phyloP scores from a whole-genome alignment of 192 early-diverging fungal genomes.

The Jimgerdemannia flammicorona region DNA sequence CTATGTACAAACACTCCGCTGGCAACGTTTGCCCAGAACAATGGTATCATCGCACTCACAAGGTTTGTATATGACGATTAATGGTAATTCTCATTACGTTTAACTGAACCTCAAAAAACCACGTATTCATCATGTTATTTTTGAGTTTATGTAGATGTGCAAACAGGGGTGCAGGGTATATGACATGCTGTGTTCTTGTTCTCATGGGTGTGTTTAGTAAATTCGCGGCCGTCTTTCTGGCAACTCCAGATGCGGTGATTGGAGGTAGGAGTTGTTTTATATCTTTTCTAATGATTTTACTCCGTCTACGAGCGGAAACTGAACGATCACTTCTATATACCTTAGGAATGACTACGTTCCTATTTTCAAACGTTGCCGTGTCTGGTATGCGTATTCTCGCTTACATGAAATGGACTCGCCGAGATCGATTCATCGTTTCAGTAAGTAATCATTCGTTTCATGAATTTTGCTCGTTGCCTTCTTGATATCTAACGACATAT shows the following conservation, averaged over 20 bases:
- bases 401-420: conserved; percentile 49
- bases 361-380: conserved; percentile 51
- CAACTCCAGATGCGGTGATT: conserved; percentile 39
- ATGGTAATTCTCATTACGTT: too few relatives aligned
- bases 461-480: too few relatives aligned
- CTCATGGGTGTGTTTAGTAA: conserved; percentile 51
- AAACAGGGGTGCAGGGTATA: conserved; percentile 47
- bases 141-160: conserved; percentile 29
- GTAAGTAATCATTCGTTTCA: not conserved
- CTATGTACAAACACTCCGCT: conserved; percentile 46
- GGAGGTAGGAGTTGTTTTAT: conserved; percentile 24
- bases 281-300: not conserved
- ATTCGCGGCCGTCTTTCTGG: conserved; percentile 44
- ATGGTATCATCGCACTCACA: conserved; percentile 53
- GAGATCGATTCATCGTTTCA: conserved; percentile 49
- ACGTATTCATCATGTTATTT: too few relatives aligned
- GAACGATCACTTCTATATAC: too few relatives aligned
- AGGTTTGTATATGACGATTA: not conserved
- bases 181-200: conserved; percentile 48
- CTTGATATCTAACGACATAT: not conserved
- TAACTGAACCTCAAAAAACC: too few relatives aligned
- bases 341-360: conserved; percentile 40
- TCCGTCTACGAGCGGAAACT: too few relatives aligned
- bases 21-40: conserved; percentile 53
- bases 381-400: conserved; percentile 50